Evolutionary conservation across 106 monocot species (phyloP).

Genomic region (Triglochin maritima): DNA sequence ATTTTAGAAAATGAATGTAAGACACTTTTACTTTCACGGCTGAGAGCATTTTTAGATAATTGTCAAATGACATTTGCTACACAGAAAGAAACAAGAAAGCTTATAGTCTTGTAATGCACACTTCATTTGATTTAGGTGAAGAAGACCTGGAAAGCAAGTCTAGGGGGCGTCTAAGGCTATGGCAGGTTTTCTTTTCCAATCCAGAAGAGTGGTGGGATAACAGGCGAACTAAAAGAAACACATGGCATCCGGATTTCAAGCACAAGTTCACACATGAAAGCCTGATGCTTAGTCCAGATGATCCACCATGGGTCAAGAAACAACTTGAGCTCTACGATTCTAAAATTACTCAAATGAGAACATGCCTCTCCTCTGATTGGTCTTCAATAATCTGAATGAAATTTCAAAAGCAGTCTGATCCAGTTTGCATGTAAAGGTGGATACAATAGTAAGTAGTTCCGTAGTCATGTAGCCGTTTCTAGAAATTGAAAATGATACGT

Average conservation of each 20-base stretch:
- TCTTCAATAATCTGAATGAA: conserved; percentile 2
- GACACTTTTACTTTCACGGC: too few relatives aligned
- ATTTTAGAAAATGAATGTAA: too few relatives aligned
- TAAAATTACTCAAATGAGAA: neutral
- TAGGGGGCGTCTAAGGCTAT: conserved; percentile 32
- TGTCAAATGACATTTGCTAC: too few relatives aligned
- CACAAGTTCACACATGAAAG: conserved; percentile 65
- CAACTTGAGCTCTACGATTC: conserved; percentile 73
- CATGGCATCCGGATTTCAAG: conserved; percentile 45
- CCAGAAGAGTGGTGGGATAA: conserved; percentile 89
- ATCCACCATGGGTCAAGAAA: conserved; percentile 73
- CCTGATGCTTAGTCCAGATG: conserved; percentile 44
- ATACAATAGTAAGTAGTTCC: too few relatives aligned
- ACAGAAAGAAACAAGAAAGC: too few relatives aligned
- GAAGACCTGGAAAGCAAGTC: conserved; percentile 13
- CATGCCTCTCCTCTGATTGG: neutral
- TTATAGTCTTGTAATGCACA: too few relatives aligned
- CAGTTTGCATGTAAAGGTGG: too few relatives aligned
- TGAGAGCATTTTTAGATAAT: too few relatives aligned
- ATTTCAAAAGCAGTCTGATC: neutral
- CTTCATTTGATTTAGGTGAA: too few relatives aligned
- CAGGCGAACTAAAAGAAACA: conserved; percentile 21
- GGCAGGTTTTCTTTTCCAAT: conserved; percentile 81
- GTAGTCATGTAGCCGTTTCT: too few relatives aligned
- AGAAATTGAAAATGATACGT: too few relatives aligned